Evolutionary conservation across 305 asterid species (phyloP), one percentile per base, ranked within the genome.

Genomic region (Rubia peregrina): DNA sequence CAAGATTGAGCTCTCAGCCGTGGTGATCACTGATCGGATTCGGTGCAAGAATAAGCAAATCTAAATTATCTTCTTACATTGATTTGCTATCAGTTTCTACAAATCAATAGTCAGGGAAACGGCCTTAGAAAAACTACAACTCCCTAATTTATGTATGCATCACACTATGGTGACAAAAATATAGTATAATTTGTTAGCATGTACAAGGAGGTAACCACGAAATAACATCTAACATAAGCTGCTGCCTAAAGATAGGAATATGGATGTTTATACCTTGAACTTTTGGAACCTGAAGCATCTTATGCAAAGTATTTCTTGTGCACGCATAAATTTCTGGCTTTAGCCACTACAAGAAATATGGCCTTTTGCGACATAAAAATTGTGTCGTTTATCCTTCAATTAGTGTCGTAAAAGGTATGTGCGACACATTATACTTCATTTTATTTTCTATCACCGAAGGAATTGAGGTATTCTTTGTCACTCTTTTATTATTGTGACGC

Each of bases 221-320:
- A n/a, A n/a, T n/a, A n/a, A n/a, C n/a, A n/a, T n/a, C n/a, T n/a
- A n/a, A n/a, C n/a, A n/a, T n/a, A n/a, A n/a, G n/a, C n/a, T n/a
- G n/a, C n/a, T n/a, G n/a, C n/a, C n/a, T n/a, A n/a, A n/a, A n/a
- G 60, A 59, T 19, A 3, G 41, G 33, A 57, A 17, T 19, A 26
- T 36, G 1, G 51, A 17, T 42, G 16, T 26, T 33, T 61, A 12
- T 85, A 90, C 98, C 96, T 89, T 86, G 85, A 74, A 94, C 78
- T 77, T 89, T 89, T 60, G 99, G 97, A 82, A 88, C 93, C 82
- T 91, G 99, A 65, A 94, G 96, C 75, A 94, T 84, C 72, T 80
- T 88, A 71, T 96, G 95, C 78, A 88, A 78, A 66, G 90, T 79
- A 76, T 74, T 85, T 82, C 96, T 86, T 12, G 84, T 80, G 11